Evolutionary conservation across 306 rosid genomes (phyloP), one percentile per base, ranked within the genome.

Genomic region (Carpinus viminea): DNA sequence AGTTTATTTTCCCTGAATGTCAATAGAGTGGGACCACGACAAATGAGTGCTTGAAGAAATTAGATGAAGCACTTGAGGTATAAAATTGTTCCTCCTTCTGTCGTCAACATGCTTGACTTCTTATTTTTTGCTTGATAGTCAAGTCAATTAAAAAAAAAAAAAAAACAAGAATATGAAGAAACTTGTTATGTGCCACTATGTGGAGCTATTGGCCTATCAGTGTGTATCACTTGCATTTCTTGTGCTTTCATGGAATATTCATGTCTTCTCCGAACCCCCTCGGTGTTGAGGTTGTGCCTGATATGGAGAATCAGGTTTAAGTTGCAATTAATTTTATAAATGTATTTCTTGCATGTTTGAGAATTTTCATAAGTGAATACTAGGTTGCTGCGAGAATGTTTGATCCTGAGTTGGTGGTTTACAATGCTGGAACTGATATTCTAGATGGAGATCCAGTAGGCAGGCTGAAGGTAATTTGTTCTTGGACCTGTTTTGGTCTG

Each of bases 341-440:
- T 28, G 15, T 26, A 50, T 48, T 21, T 46, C 56, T 24, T 48
- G 34, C 54, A 47, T 21, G 43, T 46, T 48, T 70, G 20, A 48
- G 20, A 9, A 16, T 34, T 56, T 18, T 64, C 28, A 18, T 45
- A 18, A 61, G 60, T 48, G 68, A 62, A 55, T n/a, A 48, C 51
- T 80, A 95, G 98, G 89, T 91, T 82, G 97, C 93, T 50, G 88
- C 79, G 62, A 76, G 16, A 26, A 86, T 80, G 45, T 88, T 87
- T 86, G 79, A 88, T 74, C 98, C 98, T 54, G 97, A 92, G 83
- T 85, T 95, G 84, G 55, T 95, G 74, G 78, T 92, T 82, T 92
- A 89, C 86, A 94, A 92, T 60, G 98, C 98, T 75, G 98, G 98
- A 87, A 95, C 98, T 47, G 98, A 95, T 92, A 87, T 95, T 78